Conservation (phyloP, 139 green algal genomes). For the Diplosphaera chodatii region DNA sequence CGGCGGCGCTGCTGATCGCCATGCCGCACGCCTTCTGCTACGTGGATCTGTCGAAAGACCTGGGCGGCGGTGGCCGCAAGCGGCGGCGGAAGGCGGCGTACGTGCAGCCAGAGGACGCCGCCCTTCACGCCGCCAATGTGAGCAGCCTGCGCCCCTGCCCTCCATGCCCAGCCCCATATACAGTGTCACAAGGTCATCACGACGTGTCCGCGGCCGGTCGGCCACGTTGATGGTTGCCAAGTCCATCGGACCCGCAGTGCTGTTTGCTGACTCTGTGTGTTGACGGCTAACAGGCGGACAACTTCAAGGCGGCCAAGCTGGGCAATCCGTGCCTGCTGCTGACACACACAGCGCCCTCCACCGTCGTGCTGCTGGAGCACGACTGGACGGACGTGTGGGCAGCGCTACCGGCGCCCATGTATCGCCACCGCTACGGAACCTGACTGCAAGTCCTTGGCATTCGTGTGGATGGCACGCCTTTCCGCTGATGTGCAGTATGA, state of each 20-base stretch:
- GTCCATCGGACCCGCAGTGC: no score
- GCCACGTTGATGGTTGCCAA: no score
- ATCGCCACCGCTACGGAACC: conserved; percentile 45
- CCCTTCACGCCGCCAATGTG: background rate
- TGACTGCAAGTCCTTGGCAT: conserved; percentile 29
- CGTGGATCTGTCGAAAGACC: conserved; percentile 3
- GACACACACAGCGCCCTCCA: background rate
- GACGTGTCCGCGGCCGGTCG: no score
- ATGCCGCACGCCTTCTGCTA: conserved; percentile 9
- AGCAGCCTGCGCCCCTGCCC: no score
- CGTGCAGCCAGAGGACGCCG: background rate
- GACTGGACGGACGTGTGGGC: conserved; percentile 34
- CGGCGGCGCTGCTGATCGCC: background rate
- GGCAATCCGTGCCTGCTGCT: conserved; percentile 13
- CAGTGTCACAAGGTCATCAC: no score
- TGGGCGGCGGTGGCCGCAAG: background rate
- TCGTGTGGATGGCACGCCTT: no score
- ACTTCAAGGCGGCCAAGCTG: conserved; percentile 20
- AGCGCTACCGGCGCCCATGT: conserved; percentile 33
- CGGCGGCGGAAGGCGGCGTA: background rate
- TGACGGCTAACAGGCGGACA: no score
- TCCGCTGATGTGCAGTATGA: no score
- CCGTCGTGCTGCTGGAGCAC: conserved; percentile 36
- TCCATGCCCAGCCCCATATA: no score
- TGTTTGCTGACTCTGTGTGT: no score